Evolutionary conservation across 192 early-diverging fungal species (phyloP).

Genomic region (Phlyctochytrium bullatum): DNA sequence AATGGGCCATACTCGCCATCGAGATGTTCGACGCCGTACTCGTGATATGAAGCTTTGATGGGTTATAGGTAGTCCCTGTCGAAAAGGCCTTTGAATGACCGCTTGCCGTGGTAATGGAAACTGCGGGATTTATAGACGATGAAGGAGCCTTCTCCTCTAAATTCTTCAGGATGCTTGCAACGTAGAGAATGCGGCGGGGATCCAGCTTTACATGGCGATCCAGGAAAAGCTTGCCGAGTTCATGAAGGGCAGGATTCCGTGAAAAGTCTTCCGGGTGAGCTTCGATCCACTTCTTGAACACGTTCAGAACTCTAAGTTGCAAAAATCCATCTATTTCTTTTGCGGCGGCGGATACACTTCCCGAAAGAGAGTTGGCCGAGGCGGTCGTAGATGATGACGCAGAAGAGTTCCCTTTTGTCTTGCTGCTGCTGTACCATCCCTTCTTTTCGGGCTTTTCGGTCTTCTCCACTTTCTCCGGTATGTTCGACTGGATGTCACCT

Average conservation of each 20-base stretch:
- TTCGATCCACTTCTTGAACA: conserved; percentile 54
- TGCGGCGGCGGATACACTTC: neutral
- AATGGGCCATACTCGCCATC: neutral
- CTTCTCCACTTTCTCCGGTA: conserved; percentile 9
- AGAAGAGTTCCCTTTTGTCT: neutral
- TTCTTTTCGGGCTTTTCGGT: conserved; percentile 10
- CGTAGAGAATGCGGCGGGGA: conserved; percentile 29
- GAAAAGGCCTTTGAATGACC: neutral
- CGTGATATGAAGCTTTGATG: neutral
- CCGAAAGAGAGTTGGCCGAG: neutral
- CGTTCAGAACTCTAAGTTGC: conserved; percentile 42
- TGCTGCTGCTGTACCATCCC: conserved; percentile 2
- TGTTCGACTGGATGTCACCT: neutral
- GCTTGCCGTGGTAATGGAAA: neutral
- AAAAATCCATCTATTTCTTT: conserved; percentile 27
- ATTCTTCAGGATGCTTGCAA: conserved; percentile 26
- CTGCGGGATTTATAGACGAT: neutral
- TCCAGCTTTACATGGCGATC: conserved; percentile 28
- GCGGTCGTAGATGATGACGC: neutral
- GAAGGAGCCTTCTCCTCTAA: conserved; percentile 9
- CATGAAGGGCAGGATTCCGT: conserved; percentile 8
- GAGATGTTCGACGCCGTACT: neutral
- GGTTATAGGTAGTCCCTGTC: no score
- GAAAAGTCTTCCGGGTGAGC: conserved; percentile 38
- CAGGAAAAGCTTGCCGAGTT: conserved; percentile 29